A percentile compares a stretch with the other conserved stretches of the same genome.
Evolutionary conservation across 202 grass and related monocot genomes (phyloP).

Genomic region (Zoysia matrella): DNA sequence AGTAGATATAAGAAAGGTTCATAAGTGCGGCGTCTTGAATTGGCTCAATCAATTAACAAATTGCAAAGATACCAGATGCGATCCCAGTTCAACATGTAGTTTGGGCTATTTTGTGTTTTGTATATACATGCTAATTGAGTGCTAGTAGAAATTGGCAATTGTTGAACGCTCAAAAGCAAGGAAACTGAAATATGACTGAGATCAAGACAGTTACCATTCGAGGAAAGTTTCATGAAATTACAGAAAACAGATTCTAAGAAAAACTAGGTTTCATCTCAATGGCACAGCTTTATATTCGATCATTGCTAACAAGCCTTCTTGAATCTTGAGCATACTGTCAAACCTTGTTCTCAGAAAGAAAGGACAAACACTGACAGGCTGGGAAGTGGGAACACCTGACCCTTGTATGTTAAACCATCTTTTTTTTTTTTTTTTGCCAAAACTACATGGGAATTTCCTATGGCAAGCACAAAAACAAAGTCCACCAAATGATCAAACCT

Average conservation of each 20-base stretch:
- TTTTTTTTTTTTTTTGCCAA: no score
- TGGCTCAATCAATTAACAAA: conserved; percentile 5
- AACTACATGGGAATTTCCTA: not conserved
- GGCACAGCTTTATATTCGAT: not conserved
- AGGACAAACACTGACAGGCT: not conserved
- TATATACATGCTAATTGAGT: conserved; percentile 5
- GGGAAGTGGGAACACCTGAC: not conserved
- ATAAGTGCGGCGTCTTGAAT: not conserved
- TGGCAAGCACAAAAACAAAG: not conserved
- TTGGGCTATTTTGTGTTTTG: not conserved
- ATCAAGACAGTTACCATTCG: not conserved
- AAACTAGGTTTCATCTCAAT: not conserved
- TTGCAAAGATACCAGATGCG: conserved; percentile 19
- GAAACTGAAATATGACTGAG: not conserved
- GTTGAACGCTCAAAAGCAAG: no score
- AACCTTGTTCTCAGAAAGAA: not conserved
- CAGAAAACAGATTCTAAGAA: not conserved
- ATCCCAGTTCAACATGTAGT: not conserved
- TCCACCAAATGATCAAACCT: conserved; percentile 24
- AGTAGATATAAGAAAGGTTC: conserved; percentile 21
- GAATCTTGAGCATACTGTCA: not conserved
- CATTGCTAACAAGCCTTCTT: not conserved
- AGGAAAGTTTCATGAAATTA: not conserved
- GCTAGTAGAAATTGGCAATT: not conserved
- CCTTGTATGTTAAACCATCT: not conserved